Evolutionary conservation across 768 basidiomycete species (phyloP).

Genomic region (Psilocybe azurescens): DNA sequence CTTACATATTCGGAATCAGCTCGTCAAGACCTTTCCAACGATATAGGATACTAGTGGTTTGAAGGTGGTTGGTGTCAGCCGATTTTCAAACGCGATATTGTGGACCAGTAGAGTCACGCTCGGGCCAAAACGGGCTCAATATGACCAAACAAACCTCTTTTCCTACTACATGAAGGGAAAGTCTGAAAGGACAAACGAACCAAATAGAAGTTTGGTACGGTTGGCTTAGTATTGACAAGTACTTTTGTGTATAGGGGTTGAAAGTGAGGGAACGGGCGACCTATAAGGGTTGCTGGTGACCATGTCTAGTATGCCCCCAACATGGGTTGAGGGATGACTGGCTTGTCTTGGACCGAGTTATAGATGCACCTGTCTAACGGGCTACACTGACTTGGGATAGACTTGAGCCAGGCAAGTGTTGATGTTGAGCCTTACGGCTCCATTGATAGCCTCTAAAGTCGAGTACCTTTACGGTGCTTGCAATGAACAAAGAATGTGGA

Average conservation of each 20-base stretch:
- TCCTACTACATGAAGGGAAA: slow-evolving; percentile 36
- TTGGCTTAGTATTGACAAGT: slow-evolving; percentile 16
- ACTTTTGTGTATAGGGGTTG: slow-evolving; percentile 16
- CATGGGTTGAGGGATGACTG: slow-evolving; percentile 32
- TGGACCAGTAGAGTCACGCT: slow-evolving; percentile 20
- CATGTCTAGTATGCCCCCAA: slow-evolving; percentile 27
- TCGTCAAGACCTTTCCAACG: slow-evolving; percentile 2
- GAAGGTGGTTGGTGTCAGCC: slow-evolving; percentile 1
- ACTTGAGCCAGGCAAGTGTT: slow-evolving; percentile 28
- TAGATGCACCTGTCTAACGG: slow-evolving; percentile 39
- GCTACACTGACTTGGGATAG: slow-evolving; percentile 38
- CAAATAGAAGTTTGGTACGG: slow-evolving; percentile 1
- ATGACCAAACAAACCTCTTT: slow-evolving; percentile 28
- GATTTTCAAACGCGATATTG: slow-evolving; percentile 23
- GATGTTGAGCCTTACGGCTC: slow-evolving; percentile 1
- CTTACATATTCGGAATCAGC: background rate
- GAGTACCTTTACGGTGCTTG: slow-evolving; percentile 32
- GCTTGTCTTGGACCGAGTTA: slow-evolving; percentile 39
- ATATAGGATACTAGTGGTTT: background rate
- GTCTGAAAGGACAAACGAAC: slow-evolving; percentile 19
- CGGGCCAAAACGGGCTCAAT: slow-evolving; percentile 22
- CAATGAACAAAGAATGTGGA: slow-evolving; percentile 39
- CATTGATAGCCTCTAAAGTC: slow-evolving; percentile 25
- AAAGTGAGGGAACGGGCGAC: slow-evolving; percentile 6
- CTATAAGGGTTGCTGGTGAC: background rate